phyloP scores from a whole-genome alignment of 805 yeast species.

The Metschnikowia lochheadii region DNA sequence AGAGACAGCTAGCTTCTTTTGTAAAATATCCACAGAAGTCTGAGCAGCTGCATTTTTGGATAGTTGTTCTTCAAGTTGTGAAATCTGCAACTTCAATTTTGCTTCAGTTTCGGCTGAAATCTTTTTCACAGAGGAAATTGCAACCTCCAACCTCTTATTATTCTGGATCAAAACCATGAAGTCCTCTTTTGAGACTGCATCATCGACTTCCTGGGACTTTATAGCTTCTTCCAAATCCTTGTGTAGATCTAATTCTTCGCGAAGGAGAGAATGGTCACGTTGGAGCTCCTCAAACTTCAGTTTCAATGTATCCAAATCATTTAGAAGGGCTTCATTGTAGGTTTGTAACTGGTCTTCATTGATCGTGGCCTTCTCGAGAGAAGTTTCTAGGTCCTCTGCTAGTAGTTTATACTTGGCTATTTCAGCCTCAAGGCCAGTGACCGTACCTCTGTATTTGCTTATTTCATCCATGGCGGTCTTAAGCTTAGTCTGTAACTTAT shows the following conservation, averaged over 20 bases:
- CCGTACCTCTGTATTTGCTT: conserved; percentile 16
- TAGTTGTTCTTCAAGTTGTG: conserved; percentile 1
- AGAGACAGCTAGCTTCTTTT: conserved; percentile 17
- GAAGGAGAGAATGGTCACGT: conserved; percentile 27
- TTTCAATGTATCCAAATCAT: conserved; percentile 24
- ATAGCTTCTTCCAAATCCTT: conserved; percentile 36
- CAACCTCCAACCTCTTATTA: conserved; percentile 39
- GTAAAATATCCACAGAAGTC: conserved; percentile 1
- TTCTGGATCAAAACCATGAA: conserved; percentile 23
- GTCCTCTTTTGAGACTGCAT: conserved; percentile 17
- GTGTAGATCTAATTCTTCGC: conserved; percentile 36
- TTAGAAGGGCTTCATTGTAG: conserved; percentile 26
- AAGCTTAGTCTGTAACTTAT: conserved; percentile 45
- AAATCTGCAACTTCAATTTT: neutral
- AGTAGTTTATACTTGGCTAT: conserved; percentile 4
- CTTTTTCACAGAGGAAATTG: conserved; percentile 33
- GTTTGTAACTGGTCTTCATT: conserved; percentile 44
- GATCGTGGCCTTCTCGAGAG: conserved; percentile 29
- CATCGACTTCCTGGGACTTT: conserved; percentile 13
- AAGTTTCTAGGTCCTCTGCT: conserved; percentile 16
- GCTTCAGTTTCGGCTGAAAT: conserved; percentile 21
- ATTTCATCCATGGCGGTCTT: conserved; percentile 28
- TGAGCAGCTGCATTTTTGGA: neutral
- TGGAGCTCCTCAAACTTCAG: conserved; percentile 27
- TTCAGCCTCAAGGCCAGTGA: conserved; percentile 16